A percentile compares a stretch with the other conserved stretches of the same genome.
Conservation (phyloP, 176 grass and related monocot species). For the Eremochloa ophiuroides region DNA sequence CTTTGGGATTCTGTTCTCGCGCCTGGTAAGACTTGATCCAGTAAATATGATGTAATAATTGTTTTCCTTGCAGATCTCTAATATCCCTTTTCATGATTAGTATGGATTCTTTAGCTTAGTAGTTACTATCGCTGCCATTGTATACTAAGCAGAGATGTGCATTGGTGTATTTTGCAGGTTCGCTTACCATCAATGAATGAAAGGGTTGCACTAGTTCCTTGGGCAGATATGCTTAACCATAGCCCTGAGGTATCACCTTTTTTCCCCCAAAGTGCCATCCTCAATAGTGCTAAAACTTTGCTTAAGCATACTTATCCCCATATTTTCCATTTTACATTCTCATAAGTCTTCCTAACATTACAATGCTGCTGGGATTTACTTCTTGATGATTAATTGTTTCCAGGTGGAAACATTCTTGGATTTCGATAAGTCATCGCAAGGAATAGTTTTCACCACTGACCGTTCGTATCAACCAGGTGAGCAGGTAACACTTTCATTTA, state of each 20-base stretch:
- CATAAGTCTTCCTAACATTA: constrained; percentile 9
- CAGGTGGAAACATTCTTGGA: constrained; percentile 97
- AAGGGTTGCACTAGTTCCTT: constrained; percentile 91
- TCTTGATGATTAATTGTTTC: constrained; percentile 34
- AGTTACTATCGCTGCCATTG: constrained; percentile 1
- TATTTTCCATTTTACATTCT: neutral
- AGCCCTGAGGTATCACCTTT: constrained; percentile 71
- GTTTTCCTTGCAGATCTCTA: constrained; percentile 12
- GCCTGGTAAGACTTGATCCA: constrained; percentile 60
- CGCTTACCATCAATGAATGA: constrained; percentile 95
- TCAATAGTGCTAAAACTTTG: neutral
- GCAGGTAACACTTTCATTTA: constrained; percentile 71
- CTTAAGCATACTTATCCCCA: neutral
- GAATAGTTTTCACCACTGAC: constrained; percentile 92
- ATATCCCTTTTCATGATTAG: neutral
- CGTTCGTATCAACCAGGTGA: constrained; percentile 95
- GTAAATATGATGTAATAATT: constrained; percentile 3
- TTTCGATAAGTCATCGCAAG: constrained; percentile 82
- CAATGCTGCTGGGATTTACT: neutral
- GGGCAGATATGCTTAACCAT: constrained; percentile 99
- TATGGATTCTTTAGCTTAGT: neutral
- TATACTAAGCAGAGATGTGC: neutral
- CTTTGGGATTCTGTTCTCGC: constrained; percentile 98
- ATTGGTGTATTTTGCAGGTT: constrained; percentile 50
- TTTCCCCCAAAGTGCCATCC: neutral